These are phyloP conservation scores for Rosellinia necatrix DNA, from an alignment of 2,329 filamentous ascomycete genomes.

Conservation along the genomic window DNA sequence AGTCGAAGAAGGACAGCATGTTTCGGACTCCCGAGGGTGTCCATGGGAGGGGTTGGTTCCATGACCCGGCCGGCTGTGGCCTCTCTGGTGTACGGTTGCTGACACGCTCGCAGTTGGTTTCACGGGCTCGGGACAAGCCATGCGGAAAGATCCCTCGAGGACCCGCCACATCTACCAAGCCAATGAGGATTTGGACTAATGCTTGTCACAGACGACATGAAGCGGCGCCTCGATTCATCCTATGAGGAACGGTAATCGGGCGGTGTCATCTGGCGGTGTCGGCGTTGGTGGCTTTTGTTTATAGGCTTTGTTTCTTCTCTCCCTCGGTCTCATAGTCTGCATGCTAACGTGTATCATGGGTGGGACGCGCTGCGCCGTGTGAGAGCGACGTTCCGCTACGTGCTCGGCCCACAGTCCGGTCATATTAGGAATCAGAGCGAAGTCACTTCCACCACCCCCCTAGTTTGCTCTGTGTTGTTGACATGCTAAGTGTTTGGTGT, in stretches of 20 bases:
- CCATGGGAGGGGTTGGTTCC: constrained; percentile 75
- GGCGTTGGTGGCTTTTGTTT: constrained; percentile 28
- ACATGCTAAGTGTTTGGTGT: constrained; percentile 26
- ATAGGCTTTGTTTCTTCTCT: constrained; percentile 42
- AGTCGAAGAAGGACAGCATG: constrained; percentile 89
- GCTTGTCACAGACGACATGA: constrained; percentile 32
- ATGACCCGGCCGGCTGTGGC: background rate
- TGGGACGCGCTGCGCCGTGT: constrained; percentile 26
- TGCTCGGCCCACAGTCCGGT: constrained; percentile 12
- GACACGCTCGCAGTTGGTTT: constrained; percentile 75
- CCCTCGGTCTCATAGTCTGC: constrained; percentile 36
- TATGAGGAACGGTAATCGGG: constrained; percentile 19
- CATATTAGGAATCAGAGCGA: constrained; percentile 19
- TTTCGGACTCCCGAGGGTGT: constrained; percentile 89
- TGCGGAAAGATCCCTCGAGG: constrained; percentile 88
- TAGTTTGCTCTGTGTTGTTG: constrained; percentile 1
- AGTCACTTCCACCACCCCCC: constrained; percentile 17
- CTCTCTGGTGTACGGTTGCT: constrained; percentile 28
- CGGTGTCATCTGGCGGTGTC: constrained; percentile 30
- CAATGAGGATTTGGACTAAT: constrained; percentile 73
- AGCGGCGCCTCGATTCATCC: constrained; percentile 19
- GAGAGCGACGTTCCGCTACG: constrained; percentile 5
- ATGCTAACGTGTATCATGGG: constrained; percentile 41
- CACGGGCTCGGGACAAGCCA: constrained; percentile 90
- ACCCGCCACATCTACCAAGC: constrained; percentile 84